Base-by-base conservation (phyloP, 306 rosid genomes). In the Arachis hypogaea region DNA sequence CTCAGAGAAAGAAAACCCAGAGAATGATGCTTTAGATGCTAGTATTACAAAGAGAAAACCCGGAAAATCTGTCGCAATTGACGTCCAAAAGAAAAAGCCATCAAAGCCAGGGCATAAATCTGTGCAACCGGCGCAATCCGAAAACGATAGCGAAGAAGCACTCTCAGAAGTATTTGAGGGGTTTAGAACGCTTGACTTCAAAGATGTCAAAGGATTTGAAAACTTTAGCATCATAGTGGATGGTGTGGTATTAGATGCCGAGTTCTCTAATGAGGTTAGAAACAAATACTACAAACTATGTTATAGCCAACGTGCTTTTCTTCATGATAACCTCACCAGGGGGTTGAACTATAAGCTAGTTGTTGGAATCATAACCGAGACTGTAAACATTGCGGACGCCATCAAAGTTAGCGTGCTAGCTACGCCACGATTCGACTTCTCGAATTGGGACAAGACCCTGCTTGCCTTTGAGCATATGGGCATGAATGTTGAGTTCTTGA, bases 401-500 rank as follows among this genome's bases (percentile, higher is more conserved):
- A 82, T 91, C 45, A 89, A 68, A 83, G 69, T 81, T 22, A 85
- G 91, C 72, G 76, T 83, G 11, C 68, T 81, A 7, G 72, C 84
- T 2, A 86, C 96, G 11, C 59, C 87, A 1, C 80, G 78, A 3
- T 72, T 52, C 0, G 97, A 86, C 28, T 93, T 85, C 51, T 4
- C 81, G 28, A 77, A 83, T 8, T 91, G 97, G 98, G 97, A 93
- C 41, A 88, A 80, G 51, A 84, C 88, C 6, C 77, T 93, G 69
- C 77, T 66, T 12, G 92, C 91, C 33, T 91, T 93, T 76, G 87
- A 88, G 79, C 78, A 81, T 70, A 71, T 89, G 22, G 96, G 96
- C 56, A 88, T 89, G 98, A 87, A 88, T 70, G 90, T 93, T 28
- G 90, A 83, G 3, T 93, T 93, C 58, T 78, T 93, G 75, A 88